These are phyloP conservation scores for Aspergillus luchuensis DNA, from an alignment of 2,329 filamentous ascomycete species.

Conservation along the genomic window DNA sequence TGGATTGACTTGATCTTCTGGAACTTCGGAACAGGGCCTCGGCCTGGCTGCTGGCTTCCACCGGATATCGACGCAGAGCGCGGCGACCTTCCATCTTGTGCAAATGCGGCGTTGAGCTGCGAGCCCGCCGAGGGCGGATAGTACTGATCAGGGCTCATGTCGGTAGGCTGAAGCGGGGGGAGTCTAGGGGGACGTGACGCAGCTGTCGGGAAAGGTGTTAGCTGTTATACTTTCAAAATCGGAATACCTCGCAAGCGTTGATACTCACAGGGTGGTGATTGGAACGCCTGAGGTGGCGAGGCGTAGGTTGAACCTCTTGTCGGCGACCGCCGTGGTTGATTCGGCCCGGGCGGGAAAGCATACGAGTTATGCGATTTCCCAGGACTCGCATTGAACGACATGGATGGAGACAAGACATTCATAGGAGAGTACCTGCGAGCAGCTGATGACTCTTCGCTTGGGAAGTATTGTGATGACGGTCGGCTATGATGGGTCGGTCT, in stretches of 20 bases:
- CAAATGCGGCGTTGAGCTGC: constrained; percentile 69
- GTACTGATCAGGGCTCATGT: constrained; percentile 67
- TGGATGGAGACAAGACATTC: constrained; percentile 80
- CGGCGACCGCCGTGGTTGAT: constrained; percentile 72
- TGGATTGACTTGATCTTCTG: constrained; percentile 70
- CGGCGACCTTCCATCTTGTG: constrained; percentile 55
- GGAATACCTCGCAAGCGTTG: neutral
- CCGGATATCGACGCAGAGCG: constrained; percentile 49
- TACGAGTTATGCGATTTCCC: constrained; percentile 56
- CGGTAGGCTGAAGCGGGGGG: constrained; percentile 71
- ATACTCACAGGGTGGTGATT: constrained; percentile 59
- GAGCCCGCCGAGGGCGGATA: constrained; percentile 72
- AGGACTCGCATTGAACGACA: constrained; percentile 71
- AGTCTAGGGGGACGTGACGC: constrained; percentile 64
- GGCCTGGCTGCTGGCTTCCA: constrained; percentile 51
- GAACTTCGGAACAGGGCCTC: constrained; percentile 83
- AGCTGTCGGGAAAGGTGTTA: constrained; percentile 40
- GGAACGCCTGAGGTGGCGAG: constrained; percentile 59
- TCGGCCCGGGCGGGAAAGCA: constrained; percentile 56
- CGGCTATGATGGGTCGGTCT: constrained; percentile 72
- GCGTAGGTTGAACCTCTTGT: constrained; percentile 64
- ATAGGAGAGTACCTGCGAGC: constrained; percentile 95
- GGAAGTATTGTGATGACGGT: constrained; percentile 70
- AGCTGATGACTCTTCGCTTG: constrained; percentile 76
- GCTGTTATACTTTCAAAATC: constrained; percentile 9